Base-by-base conservation (phyloP, 257 asterid species). In the Solanum sejunctum region DNA sequence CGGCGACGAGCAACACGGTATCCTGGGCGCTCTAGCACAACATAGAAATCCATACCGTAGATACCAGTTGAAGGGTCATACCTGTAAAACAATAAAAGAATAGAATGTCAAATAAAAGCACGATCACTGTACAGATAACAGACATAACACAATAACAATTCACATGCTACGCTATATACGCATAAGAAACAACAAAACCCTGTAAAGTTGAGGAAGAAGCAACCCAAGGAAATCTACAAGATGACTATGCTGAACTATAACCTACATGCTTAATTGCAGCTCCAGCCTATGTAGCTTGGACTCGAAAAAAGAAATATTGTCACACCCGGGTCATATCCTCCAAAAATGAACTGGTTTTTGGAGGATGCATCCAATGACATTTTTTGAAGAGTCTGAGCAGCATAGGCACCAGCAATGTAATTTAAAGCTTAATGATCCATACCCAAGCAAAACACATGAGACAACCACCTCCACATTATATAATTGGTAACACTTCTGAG, bases 1-100 rank as follows among this genome's bases (percentile, higher is more conserved):
- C 97, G 91, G 61, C 96, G 94, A 36, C 97, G 93, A 11, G 95
- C 97, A 28, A 93, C 96, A 10, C 96, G 88, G 84, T 93, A 93
- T 23, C 97, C 98, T 54, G 98, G 92, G 39, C 96, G 92, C 80
- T 91, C 95, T 87, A 91, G 84, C 26, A 92, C 96, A 11, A 93
- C 92, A 23, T 28, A 94, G 88, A 91, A 89, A 82, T 89, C 93
- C 93, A 91, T 91, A 54, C 93, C 93, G 51, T 91, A 91, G 81
- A 91, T 91, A 80, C 93, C 93, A 0, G 93, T 91, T 1, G 93
- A 91, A 3, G 93, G 93, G 54, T 91, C 93, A 63, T 91, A 91
- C 84, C 90, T 90, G 80, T 0, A 66, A n/a, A 39, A 17, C 49
- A 9, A 32, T 26, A 23, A 36, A 39, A 84, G 64, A 26, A 3